Evolutionary conservation across 2,329 filamentous ascomycete species (phyloP), one percentile per base, ranked within the genome.

Genomic region (Ophiocordyceps robertsii): DNA sequence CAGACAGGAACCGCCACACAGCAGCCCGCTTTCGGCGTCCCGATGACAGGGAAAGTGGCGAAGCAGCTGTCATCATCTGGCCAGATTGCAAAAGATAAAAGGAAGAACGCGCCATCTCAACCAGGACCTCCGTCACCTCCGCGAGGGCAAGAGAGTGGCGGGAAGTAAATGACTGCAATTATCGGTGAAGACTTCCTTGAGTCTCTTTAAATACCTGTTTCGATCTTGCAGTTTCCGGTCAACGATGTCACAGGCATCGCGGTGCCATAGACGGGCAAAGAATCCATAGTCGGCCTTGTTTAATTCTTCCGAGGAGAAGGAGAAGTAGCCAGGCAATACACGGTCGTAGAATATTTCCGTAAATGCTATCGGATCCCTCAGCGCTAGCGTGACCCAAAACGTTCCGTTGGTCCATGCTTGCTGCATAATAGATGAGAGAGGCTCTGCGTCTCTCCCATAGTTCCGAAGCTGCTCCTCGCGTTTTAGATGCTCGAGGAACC

Each of bases 341-440:
- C 38, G 40, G 30, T 43, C 40, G 29, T 46, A 47, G 33, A 47
- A 49, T 29, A 47, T 41, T 16, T 39, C 42, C 3, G 45, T 47
- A 19, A 47, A 47, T 19, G 42, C 42, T 24, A 49, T 37, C 6
- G 45, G 44, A 40, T 44, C 29, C 16, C 14, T 42, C 17, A 49
- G n/a, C 1, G 45, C 47, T 29, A 49, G 40, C 11, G 42, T 47
- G 32, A 40, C 46, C 47, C 40, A 47, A 33, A 49, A 47, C 8
- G 45, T 39, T 4, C 45, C 44, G 19, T 40, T 39, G 5, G 10
- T 42, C 47, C 47, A 49, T 31, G 39, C 43, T 41, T 46, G 31
- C 17, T 36, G 45, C 42, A 47, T 49, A 24, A 38, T 43, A 7
- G 42, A 41, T 8, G 44, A 49, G 29, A 49, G 43, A 17, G 40